Conservation (phyloP, 257 asterid species). For the Gynochthodes officinalis region DNA sequence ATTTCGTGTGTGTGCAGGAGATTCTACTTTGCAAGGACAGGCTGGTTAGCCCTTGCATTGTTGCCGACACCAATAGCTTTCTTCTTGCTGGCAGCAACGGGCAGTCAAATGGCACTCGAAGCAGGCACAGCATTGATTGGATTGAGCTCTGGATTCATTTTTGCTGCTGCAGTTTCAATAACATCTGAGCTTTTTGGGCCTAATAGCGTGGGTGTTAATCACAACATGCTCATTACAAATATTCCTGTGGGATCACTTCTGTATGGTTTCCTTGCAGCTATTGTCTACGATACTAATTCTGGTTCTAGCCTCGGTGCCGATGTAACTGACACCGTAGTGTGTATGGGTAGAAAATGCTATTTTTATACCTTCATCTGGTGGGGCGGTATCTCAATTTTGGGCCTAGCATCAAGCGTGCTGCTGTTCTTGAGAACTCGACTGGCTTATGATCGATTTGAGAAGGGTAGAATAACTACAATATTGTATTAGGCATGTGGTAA, state of each 20-base stretch:
- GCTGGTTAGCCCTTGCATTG: conserved; percentile 78
- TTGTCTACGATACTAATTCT: conserved; percentile 57
- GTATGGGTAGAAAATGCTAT: conserved; percentile 85
- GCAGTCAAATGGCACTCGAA: conserved; percentile 45
- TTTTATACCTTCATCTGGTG: conserved; percentile 68
- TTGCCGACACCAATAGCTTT: conserved; percentile 71
- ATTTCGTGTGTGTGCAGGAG: conserved; percentile 42
- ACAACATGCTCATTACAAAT: conserved; percentile 82
- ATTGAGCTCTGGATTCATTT: conserved; percentile 86
- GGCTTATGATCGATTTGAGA: conserved; percentile 61
- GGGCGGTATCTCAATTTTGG: conserved; percentile 82
- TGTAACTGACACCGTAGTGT: conserved; percentile 43
- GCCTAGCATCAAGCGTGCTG: conserved; percentile 53
- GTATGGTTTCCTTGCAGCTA: conserved; percentile 76
- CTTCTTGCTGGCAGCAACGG: conserved; percentile 45
- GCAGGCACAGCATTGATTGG: conserved; percentile 81
- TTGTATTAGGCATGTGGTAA: conserved; percentile 11
- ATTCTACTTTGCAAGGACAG: conserved; percentile 69
- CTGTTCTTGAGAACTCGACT: conserved; percentile 63
- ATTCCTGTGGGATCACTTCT: conserved; percentile 83
- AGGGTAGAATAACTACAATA: conserved; percentile 28
- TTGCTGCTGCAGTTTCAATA: conserved; percentile 83
- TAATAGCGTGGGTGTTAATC: conserved; percentile 72
- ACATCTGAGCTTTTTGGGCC: conserved; percentile 94
- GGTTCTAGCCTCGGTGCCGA: neutral